phyloP scores from a whole-genome alignment of 31 red algal species.

The Odonthalia washingtoniensis region DNA sequence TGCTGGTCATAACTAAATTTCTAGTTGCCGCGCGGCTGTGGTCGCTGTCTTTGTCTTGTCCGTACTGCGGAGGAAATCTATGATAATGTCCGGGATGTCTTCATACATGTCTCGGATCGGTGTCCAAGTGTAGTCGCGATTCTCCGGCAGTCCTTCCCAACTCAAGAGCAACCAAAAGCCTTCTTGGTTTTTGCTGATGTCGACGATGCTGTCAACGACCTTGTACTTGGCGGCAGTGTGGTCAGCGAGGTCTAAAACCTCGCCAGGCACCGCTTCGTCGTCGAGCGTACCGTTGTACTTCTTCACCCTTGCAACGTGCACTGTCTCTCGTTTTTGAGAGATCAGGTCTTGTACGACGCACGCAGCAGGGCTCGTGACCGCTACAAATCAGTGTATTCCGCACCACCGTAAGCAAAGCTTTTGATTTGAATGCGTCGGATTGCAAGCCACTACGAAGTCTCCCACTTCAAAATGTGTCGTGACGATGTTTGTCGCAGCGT shows the following conservation, averaged over 20 bases:
- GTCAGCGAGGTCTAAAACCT: neutral
- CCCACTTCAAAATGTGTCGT: constrained; percentile 6
- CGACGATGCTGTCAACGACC: neutral
- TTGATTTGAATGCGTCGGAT: neutral
- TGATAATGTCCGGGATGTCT: neutral
- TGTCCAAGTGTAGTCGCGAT: neutral
- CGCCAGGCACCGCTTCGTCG: neutral
- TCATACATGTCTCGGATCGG: neutral
- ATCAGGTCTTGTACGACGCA: neutral
- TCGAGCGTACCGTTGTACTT: neutral
- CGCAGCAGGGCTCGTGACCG: neutral
- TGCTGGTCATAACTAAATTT: too few relatives aligned
- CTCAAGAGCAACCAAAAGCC: neutral
- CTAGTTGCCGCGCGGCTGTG: too few relatives aligned
- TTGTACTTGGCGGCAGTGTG: neutral
- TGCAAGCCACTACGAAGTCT: constrained; percentile 28
- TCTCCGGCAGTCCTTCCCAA: neutral
- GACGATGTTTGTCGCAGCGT: constrained; percentile 6
- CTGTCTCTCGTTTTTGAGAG: neutral
- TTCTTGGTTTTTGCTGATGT: neutral
- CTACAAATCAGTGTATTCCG: constrained; percentile 1
- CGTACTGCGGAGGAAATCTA: neutral
- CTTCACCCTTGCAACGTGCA: neutral
- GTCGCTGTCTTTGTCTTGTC: too few relatives aligned
- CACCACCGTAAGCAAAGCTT: constrained; percentile 31